Evolutionary conservation across 176 grass and related monocot species (phyloP).

Genomic region (Musa acuminata): DNA sequence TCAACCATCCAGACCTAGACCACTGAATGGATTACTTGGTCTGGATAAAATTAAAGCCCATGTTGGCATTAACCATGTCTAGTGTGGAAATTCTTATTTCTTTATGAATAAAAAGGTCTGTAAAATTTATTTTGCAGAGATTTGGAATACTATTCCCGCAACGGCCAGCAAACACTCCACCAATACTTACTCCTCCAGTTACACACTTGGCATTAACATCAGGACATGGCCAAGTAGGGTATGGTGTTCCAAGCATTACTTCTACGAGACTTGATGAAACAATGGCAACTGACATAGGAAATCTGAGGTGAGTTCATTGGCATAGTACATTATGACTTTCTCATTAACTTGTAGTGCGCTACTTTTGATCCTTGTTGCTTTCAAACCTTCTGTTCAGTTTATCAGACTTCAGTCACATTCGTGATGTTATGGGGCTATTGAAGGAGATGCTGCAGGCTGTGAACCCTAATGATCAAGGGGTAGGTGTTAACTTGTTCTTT

Average conservation of each 20-base stretch:
- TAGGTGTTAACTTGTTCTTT: constrained; percentile 14
- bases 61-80: not conserved
- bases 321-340: not conserved
- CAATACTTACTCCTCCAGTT: constrained; percentile 62
- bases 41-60: no score
- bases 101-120: not conserved
- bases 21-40: no score
- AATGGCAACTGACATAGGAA: constrained; percentile 43
- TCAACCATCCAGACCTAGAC: no score
- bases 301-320: constrained; percentile 39
- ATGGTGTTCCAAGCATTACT: constrained; percentile 41
- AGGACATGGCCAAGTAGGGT: constrained; percentile 1
- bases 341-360: not conserved
- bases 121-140: constrained; percentile 35
- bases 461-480: constrained; percentile 51
- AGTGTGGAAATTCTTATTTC: not conserved
- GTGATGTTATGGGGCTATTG: constrained; percentile 58
- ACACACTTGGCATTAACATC: constrained; percentile 30
- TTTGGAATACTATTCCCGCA: constrained; percentile 71
- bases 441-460: constrained; percentile 79
- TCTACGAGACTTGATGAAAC: constrained; percentile 35
- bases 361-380: not conserved
- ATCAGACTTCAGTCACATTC: constrained; percentile 64
- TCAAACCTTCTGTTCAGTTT: constrained; percentile 33
- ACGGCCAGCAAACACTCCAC: constrained; percentile 49